These are phyloP conservation scores for Alternaria conjuncta DNA, from an alignment of 2,329 filamentous ascomycete genomes.

Conservation along the genomic window DNA sequence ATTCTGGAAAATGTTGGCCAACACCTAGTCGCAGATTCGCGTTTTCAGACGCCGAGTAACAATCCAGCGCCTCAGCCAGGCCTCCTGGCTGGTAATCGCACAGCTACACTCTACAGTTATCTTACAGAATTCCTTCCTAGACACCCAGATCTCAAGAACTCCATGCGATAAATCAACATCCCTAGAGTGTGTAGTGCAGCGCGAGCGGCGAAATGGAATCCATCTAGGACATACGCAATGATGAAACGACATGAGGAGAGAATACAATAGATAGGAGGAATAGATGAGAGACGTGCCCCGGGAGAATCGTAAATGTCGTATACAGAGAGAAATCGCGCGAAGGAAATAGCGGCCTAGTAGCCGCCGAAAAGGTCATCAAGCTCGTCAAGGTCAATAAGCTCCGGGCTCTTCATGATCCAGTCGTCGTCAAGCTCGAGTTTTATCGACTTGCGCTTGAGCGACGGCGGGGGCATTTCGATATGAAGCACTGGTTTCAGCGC, in stretches of 20 bases:
- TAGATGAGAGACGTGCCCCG: constrained; percentile 32
- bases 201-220: constrained; percentile 35
- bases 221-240: constrained; percentile 38
- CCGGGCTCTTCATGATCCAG: constrained; percentile 69
- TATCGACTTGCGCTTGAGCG: constrained; percentile 40
- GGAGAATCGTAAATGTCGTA: constrained; percentile 43
- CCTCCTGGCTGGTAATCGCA: constrained; percentile 25
- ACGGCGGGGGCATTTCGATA: constrained; percentile 42
- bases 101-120: constrained; percentile 35
- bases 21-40: constrained; percentile 5
- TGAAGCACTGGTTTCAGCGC: constrained; percentile 50
- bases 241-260: constrained; percentile 22
- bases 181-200: constrained; percentile 38
- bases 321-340: constrained; percentile 15
- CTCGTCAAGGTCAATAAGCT: constrained; percentile 91
- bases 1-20: constrained; percentile 17
- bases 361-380: constrained; percentile 52
- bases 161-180: constrained; percentile 33
- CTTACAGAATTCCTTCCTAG: constrained; percentile 37
- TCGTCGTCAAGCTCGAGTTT: constrained; percentile 41
- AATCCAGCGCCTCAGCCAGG: constrained; percentile 35
- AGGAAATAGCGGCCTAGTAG: constrained; percentile 11
- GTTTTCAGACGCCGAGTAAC: constrained; percentile 32
- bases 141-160: constrained; percentile 38
- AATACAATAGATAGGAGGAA: constrained; percentile 29